Base-by-base conservation (phyloP, 2,329 filamentous ascomycete species). In the Podosphaera xanthii region DNA sequence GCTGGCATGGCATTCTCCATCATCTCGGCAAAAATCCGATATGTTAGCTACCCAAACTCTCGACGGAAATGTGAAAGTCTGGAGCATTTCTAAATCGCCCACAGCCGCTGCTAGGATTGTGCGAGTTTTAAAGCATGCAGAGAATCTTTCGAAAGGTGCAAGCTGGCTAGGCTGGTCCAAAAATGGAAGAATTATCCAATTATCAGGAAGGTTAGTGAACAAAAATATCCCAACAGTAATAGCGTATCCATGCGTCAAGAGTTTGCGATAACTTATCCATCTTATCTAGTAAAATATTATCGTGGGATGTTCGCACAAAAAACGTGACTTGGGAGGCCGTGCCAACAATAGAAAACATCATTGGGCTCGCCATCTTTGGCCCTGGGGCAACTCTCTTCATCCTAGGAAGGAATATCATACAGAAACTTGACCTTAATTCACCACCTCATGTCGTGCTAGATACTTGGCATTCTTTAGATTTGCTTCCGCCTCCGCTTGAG, bases 131-230 rank as follows among this genome's bases (percentile, higher is more conserved):
- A 91, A 87, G 70, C 79, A 86, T 65, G 82, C 82, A 6, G 89
- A 95, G 62, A 82, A 82, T 63, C 82, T 79, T 64, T 74, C 81
- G 40, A 73, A 81, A 2, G 88, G 88, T 0, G 84, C 87, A 44
- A 95, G 94, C 69, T 98, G 92, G 92, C 90, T 96, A 76, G 86
- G 83, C 30, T 98, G 92, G 92, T 97, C 92, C 0, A 97, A 96
- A 73, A 97, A 95, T 73, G 92, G 92, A 46, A 85, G 90, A 64
- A 89, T 98, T 64, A 82, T 98, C 63, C 92, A 98, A 71, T 90
- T 83, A 71, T 86, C 87, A 4, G 88, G 96, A 71, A 82, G 84
- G 90, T 95, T 76, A 74, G 87, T 80, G 44, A 42, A 48, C 40
- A 5, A 50, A 50, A 50, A n/a, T 3, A 22, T 22, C 22, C 22